These are phyloP conservation scores for Globisporangium okanoganense DNA, from an alignment of 352 stramenopile species.

Conservation along the genomic window DNA sequence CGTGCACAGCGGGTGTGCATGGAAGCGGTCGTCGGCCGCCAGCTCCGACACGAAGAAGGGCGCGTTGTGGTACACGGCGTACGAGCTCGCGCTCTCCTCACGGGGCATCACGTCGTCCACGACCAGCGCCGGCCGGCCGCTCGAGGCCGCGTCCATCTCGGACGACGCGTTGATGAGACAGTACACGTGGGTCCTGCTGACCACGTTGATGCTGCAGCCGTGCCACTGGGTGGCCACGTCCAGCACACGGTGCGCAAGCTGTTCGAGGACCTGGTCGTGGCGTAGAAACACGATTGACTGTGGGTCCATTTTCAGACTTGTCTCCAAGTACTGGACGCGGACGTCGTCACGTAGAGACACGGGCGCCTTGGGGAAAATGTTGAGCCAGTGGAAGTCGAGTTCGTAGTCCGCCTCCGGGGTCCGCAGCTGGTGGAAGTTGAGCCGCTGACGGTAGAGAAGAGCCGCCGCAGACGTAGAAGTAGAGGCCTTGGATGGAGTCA, in stretches of 20 bases:
- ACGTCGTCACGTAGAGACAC: slow-evolving; percentile 29
- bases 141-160: slow-evolving; percentile 24
- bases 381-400: slow-evolving; percentile 74
- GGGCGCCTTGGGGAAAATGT: slow-evolving; percentile 76
- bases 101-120: slow-evolving; percentile 55
- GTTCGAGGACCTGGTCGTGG: slow-evolving; percentile 45
- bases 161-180: slow-evolving; percentile 55
- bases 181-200: slow-evolving; percentile 53
- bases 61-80: slow-evolving; percentile 59
- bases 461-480: background rate
- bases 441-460: background rate
- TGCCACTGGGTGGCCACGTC: slow-evolving; percentile 62
- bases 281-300: slow-evolving; percentile 56
- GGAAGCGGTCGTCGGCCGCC: slow-evolving; percentile 56
- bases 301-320: slow-evolving; percentile 54
- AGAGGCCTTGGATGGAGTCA: background rate
- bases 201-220: slow-evolving; percentile 65
- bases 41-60: slow-evolving; percentile 70
- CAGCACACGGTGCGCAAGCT: slow-evolving; percentile 43
- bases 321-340: slow-evolving; percentile 51
- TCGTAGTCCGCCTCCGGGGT: slow-evolving; percentile 61
- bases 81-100: slow-evolving; percentile 63
- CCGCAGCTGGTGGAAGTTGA: slow-evolving; percentile 48
- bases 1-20: slow-evolving; percentile 57
- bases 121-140: slow-evolving; percentile 32